phyloP scores from a whole-genome alignment of 805 yeast species.

The Nakazawaea peltata region DNA sequence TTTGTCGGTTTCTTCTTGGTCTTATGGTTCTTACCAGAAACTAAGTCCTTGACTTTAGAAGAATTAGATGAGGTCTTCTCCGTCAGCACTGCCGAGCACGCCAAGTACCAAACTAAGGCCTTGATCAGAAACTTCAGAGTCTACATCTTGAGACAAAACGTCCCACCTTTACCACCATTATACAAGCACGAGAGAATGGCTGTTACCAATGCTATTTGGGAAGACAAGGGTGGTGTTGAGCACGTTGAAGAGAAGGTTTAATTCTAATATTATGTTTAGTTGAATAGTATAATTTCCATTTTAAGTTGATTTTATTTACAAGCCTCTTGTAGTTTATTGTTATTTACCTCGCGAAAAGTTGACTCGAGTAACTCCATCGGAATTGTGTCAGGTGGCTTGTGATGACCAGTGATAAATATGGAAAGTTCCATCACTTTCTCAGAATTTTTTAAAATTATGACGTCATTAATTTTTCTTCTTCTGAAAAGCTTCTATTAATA shows the following conservation, averaged over 20 bases:
- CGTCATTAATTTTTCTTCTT: no score
- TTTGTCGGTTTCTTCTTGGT: constrained; percentile 61
- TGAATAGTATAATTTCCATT: no score
- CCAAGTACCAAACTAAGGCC: constrained; percentile 34
- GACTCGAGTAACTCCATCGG: no score
- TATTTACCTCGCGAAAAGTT: no score
- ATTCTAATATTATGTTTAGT: not conserved
- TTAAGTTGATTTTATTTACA: no score
- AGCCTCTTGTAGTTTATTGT: no score
- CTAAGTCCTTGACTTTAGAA: constrained; percentile 65
- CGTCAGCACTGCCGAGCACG: constrained; percentile 50
- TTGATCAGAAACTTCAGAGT: constrained; percentile 36
- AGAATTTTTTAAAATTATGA: no score
- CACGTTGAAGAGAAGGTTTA: constrained; percentile 34
- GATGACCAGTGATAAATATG: no score
- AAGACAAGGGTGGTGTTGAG: constrained; percentile 45
- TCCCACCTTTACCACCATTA: constrained; percentile 45
- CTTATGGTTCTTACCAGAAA: constrained; percentile 65
- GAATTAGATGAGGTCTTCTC: constrained; percentile 69
- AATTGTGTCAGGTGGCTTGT: no score
- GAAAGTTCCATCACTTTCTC: no score
- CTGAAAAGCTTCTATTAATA: no score
- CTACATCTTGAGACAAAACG: constrained; percentile 37
- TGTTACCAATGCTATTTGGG: constrained; percentile 54
- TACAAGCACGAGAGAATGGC: constrained; percentile 52